These are phyloP conservation scores for Haplographium delicatum DNA, from an alignment of 495 filamentous ascomycete species.

Conservation along the genomic window DNA sequence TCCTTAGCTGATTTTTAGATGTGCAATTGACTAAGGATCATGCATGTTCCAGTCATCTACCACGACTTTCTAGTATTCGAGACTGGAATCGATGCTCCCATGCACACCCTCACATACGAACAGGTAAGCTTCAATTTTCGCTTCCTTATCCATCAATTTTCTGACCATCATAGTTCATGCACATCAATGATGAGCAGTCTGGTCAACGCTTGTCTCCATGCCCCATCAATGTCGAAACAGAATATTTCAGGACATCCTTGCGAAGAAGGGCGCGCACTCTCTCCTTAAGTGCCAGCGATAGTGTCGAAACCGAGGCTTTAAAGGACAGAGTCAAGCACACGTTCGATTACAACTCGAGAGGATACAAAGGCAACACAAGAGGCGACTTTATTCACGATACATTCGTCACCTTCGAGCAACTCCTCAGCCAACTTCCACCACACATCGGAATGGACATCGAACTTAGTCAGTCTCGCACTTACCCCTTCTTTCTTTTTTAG, in stretches of 20 bases:
- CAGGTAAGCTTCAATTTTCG: constrained; percentile 30
- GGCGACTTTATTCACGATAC: constrained; percentile 33
- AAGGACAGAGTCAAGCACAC: constrained; percentile 31
- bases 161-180: constrained; percentile 23
- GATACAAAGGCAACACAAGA: constrained; percentile 34
- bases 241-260: not conserved
- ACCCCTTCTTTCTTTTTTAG: too few species aligned
- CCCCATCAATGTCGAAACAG: too few species aligned
- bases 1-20: constrained; percentile 24
- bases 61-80: constrained; percentile 38
- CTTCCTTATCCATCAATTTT: too few species aligned
- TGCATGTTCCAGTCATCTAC: constrained; percentile 34
- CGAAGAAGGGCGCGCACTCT: not conserved
- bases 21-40: constrained; percentile 39
- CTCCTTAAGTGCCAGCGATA: not conserved
- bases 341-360: constrained; percentile 29
- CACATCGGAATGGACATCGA: constrained; percentile 35
- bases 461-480: constrained; percentile 34
- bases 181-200: constrained; percentile 36
- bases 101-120: constrained; percentile 33
- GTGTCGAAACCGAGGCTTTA: not conserved
- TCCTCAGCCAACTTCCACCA: constrained; percentile 30
- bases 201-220: constrained; percentile 7
- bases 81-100: constrained; percentile 34
- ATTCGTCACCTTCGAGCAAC: constrained; percentile 32